These are phyloP conservation scores for Thymus quinquecostatus DNA, from an alignment of 257 asterid genomes.

Conservation along the genomic window DNA sequence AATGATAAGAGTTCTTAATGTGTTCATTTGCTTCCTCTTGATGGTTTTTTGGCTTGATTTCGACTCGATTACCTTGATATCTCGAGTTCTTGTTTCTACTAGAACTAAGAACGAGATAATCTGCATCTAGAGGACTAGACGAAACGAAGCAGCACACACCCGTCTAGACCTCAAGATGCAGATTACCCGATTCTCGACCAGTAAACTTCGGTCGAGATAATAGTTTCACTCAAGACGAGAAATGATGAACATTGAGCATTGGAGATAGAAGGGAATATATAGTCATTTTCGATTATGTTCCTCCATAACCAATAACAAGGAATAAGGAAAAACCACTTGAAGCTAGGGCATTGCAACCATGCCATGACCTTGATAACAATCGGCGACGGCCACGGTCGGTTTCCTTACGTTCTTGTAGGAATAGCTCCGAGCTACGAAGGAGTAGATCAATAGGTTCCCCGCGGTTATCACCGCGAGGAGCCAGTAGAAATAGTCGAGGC, in stretches of 20 bases:
- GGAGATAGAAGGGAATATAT: background rate
- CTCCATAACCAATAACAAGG: slow-evolving; percentile 41
- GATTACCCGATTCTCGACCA: slow-evolving; percentile 58
- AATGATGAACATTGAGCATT: slow-evolving; percentile 1
- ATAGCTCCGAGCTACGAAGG: slow-evolving; percentile 52
- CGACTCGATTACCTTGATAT: background rate
- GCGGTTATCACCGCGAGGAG: slow-evolving; percentile 56
- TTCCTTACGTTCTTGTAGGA: slow-evolving; percentile 68
- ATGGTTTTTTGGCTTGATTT: background rate
- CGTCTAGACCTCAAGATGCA: slow-evolving; percentile 80
- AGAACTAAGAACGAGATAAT: slow-evolving; percentile 46
- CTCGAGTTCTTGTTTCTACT: background rate
- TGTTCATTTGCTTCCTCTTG: background rate
- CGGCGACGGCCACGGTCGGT: slow-evolving; percentile 45
- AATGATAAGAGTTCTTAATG: background rate
- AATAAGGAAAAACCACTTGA: slow-evolving; percentile 17
- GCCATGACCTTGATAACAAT: slow-evolving; percentile 38
- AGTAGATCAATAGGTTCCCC: slow-evolving; percentile 48
- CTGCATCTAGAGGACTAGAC: slow-evolving; percentile 59
- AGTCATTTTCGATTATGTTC: slow-evolving; percentile 44
- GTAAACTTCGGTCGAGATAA: background rate
- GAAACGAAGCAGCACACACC: background rate
- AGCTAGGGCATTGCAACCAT: slow-evolving; percentile 18
- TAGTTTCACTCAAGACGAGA: slow-evolving; percentile 30
- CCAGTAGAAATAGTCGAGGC: slow-evolving; percentile 47